A percentile compares a stretch with the other conserved stretches of the same genome.
These are phyloP conservation scores for Euptelea pleiosperma DNA, from an alignment of 164 flowering plant genomes.

Conservation along the genomic window DNA sequence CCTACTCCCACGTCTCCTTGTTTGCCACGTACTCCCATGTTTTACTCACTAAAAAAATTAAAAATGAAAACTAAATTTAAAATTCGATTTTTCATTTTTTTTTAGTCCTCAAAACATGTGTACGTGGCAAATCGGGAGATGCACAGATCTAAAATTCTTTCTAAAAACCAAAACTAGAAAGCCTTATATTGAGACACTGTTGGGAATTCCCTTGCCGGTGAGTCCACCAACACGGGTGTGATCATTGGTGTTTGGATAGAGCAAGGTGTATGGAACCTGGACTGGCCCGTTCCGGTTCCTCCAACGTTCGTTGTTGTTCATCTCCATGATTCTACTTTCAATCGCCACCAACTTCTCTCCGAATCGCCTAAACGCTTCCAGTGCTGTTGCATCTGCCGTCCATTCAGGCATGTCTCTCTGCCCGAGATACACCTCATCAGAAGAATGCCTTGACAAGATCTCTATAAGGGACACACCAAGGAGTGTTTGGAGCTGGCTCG, in stretches of 20 bases:
- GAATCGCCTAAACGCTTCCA: conserved; percentile 56
- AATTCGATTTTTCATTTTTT: no score
- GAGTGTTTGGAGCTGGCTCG: conserved; percentile 66
- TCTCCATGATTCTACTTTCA: conserved; percentile 44
- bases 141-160: no score
- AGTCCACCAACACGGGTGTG: conserved; percentile 22
- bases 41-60: no score
- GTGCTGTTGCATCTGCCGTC: conserved; percentile 49
- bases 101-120: no score
- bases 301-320: conserved; percentile 41
- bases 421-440: conserved; percentile 72
- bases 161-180: no score
- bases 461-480: conserved; percentile 71
- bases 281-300: conserved; percentile 74
- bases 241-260: conserved; percentile 34
- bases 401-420: conserved; percentile 59
- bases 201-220: conserved; percentile 55
- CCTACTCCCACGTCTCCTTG: no score
- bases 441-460: conserved; percentile 66
- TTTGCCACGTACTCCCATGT: no score
- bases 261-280: conserved; percentile 53
- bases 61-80: no score
- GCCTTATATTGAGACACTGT: conserved; percentile 42
- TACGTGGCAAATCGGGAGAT: no score
- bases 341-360: conserved; percentile 38